Evolutionary conservation across 176 grass and related monocot species (phyloP), one percentile per base, ranked within the genome.

Genomic region (Luzula sylvatica): DNA sequence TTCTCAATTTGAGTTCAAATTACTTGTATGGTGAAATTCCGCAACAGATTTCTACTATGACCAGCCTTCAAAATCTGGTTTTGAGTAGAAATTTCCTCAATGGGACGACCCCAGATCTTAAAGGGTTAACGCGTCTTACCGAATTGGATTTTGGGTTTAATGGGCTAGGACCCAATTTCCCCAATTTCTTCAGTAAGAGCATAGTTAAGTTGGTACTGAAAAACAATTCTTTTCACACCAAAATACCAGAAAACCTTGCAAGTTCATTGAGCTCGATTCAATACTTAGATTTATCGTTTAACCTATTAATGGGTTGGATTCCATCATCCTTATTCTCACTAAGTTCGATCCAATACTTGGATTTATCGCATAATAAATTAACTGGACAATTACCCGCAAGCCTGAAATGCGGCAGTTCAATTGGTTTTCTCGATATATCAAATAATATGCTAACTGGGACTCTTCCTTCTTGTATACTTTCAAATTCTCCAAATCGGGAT

Each of bases 1-100:
- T 15, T 3, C 78, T 98, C 42, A 79, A 98, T 82, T 65, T 90
- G 74, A 87, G 71, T 75, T 42, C 55, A 15, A 98, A 98, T 54
- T 77, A 69, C 86, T 56, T 90, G 61, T 80, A 66, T 23, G 81
- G 86, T 12, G 46, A 20, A 23, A 30, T 98, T 17, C 92, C 92
- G 0, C 2, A 0, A 14, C 67, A 80, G 7, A 3, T 98, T 40
- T 70, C 81, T 0, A 68, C 65, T 3, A 73, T 98, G 65, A 32
- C 46, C 38, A 77, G 74, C 9, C 78, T 98, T 3, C 64, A 78
- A 68, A 86, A 65, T 70, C 71, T 98, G 25, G 67, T 83, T n/a
- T 74, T 98, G 22, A 66, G 81, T 2, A 0, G 6, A 20, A 98
- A 98, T 75, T 20, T 7, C 43, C 67, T 98, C 55, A 87, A 86